Evolutionary conservation across 1,284 basidiomycete species (phyloP), one percentile per base, ranked within the genome.

Genomic region (Naganishia sp.): DNA sequence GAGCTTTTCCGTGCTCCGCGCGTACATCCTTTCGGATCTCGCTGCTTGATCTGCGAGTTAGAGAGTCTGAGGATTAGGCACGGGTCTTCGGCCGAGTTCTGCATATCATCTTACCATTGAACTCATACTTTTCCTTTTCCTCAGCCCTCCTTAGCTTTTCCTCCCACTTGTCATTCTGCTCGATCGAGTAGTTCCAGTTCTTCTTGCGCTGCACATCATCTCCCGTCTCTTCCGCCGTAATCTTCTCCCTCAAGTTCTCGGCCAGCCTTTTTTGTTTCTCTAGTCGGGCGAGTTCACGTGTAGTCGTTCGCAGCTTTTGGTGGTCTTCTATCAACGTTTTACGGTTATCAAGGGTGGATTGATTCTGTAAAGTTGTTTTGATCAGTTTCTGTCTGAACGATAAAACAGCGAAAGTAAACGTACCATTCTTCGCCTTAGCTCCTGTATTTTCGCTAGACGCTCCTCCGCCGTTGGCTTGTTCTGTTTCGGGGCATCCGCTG

Each of bases 111-210:
- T 72, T 70, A 87, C 88, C 88, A 72, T 90, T 87, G 72, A 90
- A 91, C 74, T 90, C 87, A 71, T 87, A 89, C 77, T 93, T 90
- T 21, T 86, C 88, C 73, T 88, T 84, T 76, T 89, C 83, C 67
- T 84, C 84, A 77, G 90, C 92, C 21, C 69, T 70, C 52, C 69
- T 70, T 55, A 72, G 57, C 71, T 93, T 93, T 82, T 89, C 89
- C 82, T 94, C 92, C 95, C 94, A 94, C 69, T 86, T 81, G 72
- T 97, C 92, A 73, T 93, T 94, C 80, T 96, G 92, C 81, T 96
- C 94, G 65, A 96, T 89, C 25, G 88, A 90, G 81, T 90, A 97
- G 73, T 91, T 87, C 92, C 92, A 95, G 74, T 92, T 92, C 83
- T 92, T 92, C 74, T 86, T 85, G 65, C 93, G 82, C 72, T 86